These are phyloP conservation scores for Madurella mycetomatis DNA, from an alignment of 2,329 filamentous ascomycete species.

Conservation along the genomic window DNA sequence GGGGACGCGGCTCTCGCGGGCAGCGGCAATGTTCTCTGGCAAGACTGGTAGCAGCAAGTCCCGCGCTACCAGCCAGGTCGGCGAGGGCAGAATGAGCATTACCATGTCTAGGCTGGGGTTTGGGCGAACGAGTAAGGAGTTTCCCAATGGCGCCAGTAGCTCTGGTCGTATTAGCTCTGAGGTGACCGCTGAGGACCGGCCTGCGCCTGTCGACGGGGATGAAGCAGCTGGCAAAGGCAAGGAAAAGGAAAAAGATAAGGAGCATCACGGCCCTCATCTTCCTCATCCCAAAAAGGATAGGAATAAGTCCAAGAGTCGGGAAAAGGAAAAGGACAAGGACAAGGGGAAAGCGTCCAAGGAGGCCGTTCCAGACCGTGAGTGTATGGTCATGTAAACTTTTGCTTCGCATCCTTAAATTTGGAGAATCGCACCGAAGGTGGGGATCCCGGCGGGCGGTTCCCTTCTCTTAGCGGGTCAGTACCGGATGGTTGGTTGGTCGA, in stretches of 20 bases:
- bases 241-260: slow-evolving; percentile 24
- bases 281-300: slow-evolving; percentile 32
- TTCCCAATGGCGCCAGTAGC: slow-evolving; percentile 30
- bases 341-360: slow-evolving; percentile 15
- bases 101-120: slow-evolving; percentile 54
- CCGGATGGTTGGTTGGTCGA: no score
- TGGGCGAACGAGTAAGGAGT: slow-evolving; percentile 49
- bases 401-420: neutral
- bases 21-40: slow-evolving; percentile 49
- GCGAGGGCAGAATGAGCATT: slow-evolving; percentile 54
- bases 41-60: slow-evolving; percentile 34
- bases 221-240: slow-evolving; percentile 12
- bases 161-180: slow-evolving; percentile 3
- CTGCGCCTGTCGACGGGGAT: slow-evolving; percentile 20
- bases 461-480: no score
- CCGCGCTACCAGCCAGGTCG: slow-evolving; percentile 54
- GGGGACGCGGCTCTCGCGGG: slow-evolving; percentile 52
- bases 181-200: slow-evolving; percentile 14
- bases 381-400: slow-evolving; percentile 24
- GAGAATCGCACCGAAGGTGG: neutral
- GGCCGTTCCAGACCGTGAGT: slow-evolving; percentile 25
- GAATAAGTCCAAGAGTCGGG: slow-evolving; percentile 35
- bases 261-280: slow-evolving; percentile 24
- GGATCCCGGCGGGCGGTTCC: no score
- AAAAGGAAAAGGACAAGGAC: slow-evolving; percentile 33